These are phyloP conservation scores for Fusarium sp. DNA, from an alignment of 2,329 filamentous ascomycete species.

Conservation along the genomic window DNA sequence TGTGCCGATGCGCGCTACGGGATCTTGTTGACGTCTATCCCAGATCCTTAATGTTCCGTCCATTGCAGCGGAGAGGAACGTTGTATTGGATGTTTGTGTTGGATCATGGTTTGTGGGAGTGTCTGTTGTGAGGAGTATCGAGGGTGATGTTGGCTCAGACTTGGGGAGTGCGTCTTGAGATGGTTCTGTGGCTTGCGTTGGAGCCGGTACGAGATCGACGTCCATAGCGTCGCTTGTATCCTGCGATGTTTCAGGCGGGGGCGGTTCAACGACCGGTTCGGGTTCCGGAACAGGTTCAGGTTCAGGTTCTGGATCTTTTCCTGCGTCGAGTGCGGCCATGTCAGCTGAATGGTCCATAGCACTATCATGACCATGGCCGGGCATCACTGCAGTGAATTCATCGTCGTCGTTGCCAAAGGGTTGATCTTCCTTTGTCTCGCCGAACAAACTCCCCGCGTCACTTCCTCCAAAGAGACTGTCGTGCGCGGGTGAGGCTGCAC, in stretches of 20 bases:
- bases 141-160: slow-evolving; percentile 34
- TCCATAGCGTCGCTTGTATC: slow-evolving; percentile 43
- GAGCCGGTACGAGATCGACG: slow-evolving; percentile 36
- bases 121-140: slow-evolving; percentile 48
- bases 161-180: slow-evolving; percentile 21
- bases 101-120: slow-evolving; percentile 58
- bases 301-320: slow-evolving; percentile 41
- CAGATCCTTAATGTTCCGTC: slow-evolving; percentile 92
- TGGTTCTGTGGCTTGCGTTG: slow-evolving; percentile 17
- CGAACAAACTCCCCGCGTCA: slow-evolving; percentile 85
- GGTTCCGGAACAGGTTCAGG: slow-evolving; percentile 1
- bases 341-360: slow-evolving; percentile 55
- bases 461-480: slow-evolving; percentile 85
- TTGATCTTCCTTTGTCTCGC: slow-evolving; percentile 69
- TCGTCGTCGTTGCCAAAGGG: slow-evolving; percentile 86
- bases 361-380: slow-evolving; percentile 51
- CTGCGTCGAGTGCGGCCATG: slow-evolving; percentile 49
- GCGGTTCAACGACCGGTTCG: slow-evolving; percentile 34
- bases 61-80: slow-evolving; percentile 88
- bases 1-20: slow-evolving; percentile 81
- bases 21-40: slow-evolving; percentile 81
- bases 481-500: slow-evolving; percentile 72
- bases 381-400: slow-evolving; percentile 72
- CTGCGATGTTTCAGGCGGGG: slow-evolving; percentile 13
- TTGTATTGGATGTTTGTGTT: slow-evolving; percentile 73